Conservation (phyloP, 768 basidiomycete species). For the Erythrobasidium yunnanense region DNA sequence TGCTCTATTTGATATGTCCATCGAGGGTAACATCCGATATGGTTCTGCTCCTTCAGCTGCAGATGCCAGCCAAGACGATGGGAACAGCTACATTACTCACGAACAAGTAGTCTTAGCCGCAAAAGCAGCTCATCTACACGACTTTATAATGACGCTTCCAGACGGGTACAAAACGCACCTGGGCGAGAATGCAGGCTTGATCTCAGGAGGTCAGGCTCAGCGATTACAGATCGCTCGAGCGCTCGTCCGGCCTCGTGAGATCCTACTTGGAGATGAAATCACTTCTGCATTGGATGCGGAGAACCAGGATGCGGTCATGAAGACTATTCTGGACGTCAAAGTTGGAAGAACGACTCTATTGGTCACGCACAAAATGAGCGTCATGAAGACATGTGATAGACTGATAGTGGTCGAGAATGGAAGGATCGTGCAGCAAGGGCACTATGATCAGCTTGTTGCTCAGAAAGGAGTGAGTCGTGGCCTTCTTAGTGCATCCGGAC, state of each 20-base stretch:
- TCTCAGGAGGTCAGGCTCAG: conserved; percentile 93
- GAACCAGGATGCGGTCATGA: conserved; percentile 72
- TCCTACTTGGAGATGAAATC: conserved; percentile 86
- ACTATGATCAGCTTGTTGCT: conserved; percentile 7
- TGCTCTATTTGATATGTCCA: conserved; percentile 74
- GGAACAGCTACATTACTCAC: conserved; percentile 26
- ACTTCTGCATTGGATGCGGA: conserved; percentile 79
- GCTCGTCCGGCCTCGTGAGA: conserved; percentile 58
- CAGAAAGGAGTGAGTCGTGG: not conserved
- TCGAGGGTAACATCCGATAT: conserved; percentile 82
- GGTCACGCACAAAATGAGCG: conserved; percentile 81
- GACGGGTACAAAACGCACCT: conserved; percentile 76
- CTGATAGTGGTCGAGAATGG: conserved; percentile 74
- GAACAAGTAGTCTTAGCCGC: conserved; percentile 53
- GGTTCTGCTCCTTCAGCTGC: too few relatives aligned
- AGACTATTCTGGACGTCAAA: conserved; percentile 58
- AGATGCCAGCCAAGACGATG: too few relatives aligned
- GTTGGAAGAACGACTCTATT: conserved; percentile 71
- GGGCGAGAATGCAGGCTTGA: conserved; percentile 80
- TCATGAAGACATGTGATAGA: conserved; percentile 86
- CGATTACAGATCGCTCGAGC: conserved; percentile 83
- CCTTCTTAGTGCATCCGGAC: not conserved
- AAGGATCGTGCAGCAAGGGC: conserved; percentile 45
- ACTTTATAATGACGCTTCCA: conserved; percentile 68
- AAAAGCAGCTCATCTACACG: conserved; percentile 66